phyloP scores from a whole-genome alignment of 1,139 yeast species.

The Arxiozyma slooffiae region DNA sequence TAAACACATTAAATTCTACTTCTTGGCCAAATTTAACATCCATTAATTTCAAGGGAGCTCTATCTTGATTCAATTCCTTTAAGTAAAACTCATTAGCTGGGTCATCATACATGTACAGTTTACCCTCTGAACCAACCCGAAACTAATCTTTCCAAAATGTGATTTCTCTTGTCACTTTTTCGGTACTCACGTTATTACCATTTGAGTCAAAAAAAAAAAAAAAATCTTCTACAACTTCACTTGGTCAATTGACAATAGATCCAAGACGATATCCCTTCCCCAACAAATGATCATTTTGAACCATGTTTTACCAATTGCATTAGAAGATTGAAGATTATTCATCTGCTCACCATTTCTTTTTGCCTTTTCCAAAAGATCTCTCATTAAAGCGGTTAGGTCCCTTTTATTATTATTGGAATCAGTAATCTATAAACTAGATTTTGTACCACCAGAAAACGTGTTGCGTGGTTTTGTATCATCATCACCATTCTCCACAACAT shows the following conservation, averaged over 20 bases:
- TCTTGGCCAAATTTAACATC: conserved; percentile 86
- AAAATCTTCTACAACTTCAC: conserved; percentile 26
- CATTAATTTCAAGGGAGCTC: conserved; percentile 82
- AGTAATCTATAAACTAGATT: conserved; percentile 87
- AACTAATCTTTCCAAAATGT: conserved; percentile 97
- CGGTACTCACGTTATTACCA: conserved; percentile 20
- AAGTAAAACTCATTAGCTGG: conserved; percentile 71
- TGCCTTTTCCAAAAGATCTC: conserved; percentile 53
- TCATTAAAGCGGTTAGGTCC: conserved; percentile 42
- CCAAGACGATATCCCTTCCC: conserved; percentile 82
- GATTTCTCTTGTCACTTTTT: conserved; percentile 57
- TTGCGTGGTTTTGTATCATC: conserved; percentile 51
- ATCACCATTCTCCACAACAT: conserved; percentile 37
- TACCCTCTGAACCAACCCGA: conserved; percentile 77
- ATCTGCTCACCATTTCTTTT: conserved; percentile 37
- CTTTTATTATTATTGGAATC: conserved; percentile 47
- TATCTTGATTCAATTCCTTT: conserved; percentile 74
- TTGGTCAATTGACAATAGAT: conserved; percentile 34
- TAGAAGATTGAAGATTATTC: conserved; percentile 21
- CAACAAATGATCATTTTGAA: conserved; percentile 35
- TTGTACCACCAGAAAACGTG: conserved; percentile 87
- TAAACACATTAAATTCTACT: conserved; percentile 85
- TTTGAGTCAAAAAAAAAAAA: background rate
- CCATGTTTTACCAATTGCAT: conserved; percentile 32
- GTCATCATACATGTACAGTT: conserved; percentile 77